Base-by-base conservation (phyloP, 148 eudicot genomes). In the Gaultheria prostrata region DNA sequence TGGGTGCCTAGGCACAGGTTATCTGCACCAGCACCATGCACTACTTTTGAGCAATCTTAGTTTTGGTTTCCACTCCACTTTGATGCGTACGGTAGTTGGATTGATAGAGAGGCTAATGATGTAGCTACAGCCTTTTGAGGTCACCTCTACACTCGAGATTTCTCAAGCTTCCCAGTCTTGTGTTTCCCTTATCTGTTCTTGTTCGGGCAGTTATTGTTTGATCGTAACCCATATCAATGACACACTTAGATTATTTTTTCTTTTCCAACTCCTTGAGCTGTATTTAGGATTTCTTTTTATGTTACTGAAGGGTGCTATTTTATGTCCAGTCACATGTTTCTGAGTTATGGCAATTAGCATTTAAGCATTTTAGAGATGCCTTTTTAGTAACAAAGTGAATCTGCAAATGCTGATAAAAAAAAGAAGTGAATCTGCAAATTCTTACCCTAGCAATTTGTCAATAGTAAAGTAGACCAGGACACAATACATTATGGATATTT, bases 311-410 rank as follows among this genome's bases (percentile, higher is more conserved):
- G 72, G 17, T 28, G 14, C 15, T 10, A 6, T 10, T 67, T 67
- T 12, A 12, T 67, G 72, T 70, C 20, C 74, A 5, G 20, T 28
- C 43, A 30, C 35, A 12, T 28, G 43, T 28, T 63, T 67, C 18
- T 67, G 72, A 32, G 74, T 70, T 70, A 63, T 63, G 70, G 32
- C 32, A n/a, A 28, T 57, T 26, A 63, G 15, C 30, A 14, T 70
- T 70, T 32, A 14, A 70, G 74, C 74, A 70, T 70, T 30, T 70
- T 32, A 70, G 43, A 70, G 43, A 70, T 70, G 74, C 20, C 43
- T 70, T 70, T 70, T 14, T 28, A 0, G 43, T 70, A 32, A 32
- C 43, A 32, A 70, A 32, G 35, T 28, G 8, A 32, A 30, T 32
- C 20, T 70, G 74, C 35, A 4, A 70, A 14, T 14, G n/a, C n/a